phyloP scores from a whole-genome alignment of 805 yeast genomes.

The Spathaspora hagerdaliae region DNA sequence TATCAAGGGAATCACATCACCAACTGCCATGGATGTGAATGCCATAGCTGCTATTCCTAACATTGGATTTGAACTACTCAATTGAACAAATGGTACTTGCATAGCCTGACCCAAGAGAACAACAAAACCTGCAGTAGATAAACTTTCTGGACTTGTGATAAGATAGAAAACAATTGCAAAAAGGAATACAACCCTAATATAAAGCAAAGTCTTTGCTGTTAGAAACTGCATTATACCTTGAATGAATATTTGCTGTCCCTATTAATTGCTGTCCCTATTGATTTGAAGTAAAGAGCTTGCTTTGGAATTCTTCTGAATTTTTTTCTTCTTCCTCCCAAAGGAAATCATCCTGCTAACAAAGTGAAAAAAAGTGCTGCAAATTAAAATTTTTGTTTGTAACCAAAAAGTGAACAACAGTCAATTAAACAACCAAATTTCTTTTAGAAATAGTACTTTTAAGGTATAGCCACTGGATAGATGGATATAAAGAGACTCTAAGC shows the following conservation, averaged over 20 bases:
- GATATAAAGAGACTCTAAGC: too few species aligned
- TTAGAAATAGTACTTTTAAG: too few species aligned
- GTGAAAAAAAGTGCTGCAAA: too few species aligned
- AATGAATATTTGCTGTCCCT: background rate
- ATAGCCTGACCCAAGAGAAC: conserved; percentile 58
- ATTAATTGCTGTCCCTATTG: too few species aligned
- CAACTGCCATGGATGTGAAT: conserved; percentile 39
- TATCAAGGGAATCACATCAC: conserved; percentile 58
- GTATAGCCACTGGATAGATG: too few species aligned
- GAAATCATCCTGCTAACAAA: too few species aligned
- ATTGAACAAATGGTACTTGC: conserved; percentile 38
- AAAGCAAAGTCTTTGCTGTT: conserved; percentile 46
- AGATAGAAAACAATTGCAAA: conserved; percentile 42
- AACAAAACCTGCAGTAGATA: conserved; percentile 44
- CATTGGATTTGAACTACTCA: conserved; percentile 38
- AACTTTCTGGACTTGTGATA: conserved; percentile 42
- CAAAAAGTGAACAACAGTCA: too few species aligned
- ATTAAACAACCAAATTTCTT: too few species aligned
- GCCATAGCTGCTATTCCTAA: conserved; percentile 48
- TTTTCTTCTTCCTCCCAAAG: too few species aligned
- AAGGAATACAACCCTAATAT: conserved; percentile 44
- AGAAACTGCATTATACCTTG: conserved; percentile 43
- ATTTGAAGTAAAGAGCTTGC: too few species aligned
- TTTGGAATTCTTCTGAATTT: too few species aligned
- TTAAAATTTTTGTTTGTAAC: too few species aligned